Evolutionary conservation across 805 yeast genomes (phyloP), one percentile per base, ranked within the genome.

Genomic region (Zygosaccharomyces rouxii): DNA sequence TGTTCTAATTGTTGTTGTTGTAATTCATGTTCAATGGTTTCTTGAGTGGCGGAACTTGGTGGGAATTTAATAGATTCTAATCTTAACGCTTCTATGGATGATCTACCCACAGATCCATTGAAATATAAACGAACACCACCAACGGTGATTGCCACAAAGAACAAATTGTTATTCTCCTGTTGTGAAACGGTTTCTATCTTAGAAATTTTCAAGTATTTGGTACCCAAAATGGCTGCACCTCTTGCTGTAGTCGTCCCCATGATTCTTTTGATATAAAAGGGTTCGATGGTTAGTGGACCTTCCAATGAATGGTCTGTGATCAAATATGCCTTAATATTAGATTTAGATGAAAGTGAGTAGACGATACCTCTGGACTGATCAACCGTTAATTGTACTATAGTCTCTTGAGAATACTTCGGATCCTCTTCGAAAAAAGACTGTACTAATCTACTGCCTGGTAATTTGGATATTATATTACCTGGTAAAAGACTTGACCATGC

Each of bases 301-400:
- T 67, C 71, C 42, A 84, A 66, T 0, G 71, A 56, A 58, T 68
- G 75, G 13, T 68, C 67, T 30, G 66, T 58, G 23, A 71, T 72
- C 52, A 87, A 72, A 60, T 89, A 92, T 3, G 88, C 87, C 57
- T 95, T 78, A 18, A 94, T 80, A n/a, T 81, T 77, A 0, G 97
- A 89, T 49, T 77, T 80, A 19, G 89, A 83, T 0, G 97, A 86
- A 42, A 94, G 75, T 0, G 97, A 79, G 66, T 94, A 94, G 14
- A 94, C 63, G 19, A 87, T 74, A 26, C 80, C 81, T 63, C 97
- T 79, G 2, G 87, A 78, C 51, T 85, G 81, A 65, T 94, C 99
- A 37, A 89, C 71, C 41, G 75, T 80, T 39, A 89, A 60, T 57
- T 85, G 86, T 1, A 71, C 60, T n/a, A 88, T 71, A 0, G 75